These are phyloP conservation scores for Tetracladium marchalianum DNA, from an alignment of 495 filamentous ascomycete species.

Conservation along the genomic window DNA sequence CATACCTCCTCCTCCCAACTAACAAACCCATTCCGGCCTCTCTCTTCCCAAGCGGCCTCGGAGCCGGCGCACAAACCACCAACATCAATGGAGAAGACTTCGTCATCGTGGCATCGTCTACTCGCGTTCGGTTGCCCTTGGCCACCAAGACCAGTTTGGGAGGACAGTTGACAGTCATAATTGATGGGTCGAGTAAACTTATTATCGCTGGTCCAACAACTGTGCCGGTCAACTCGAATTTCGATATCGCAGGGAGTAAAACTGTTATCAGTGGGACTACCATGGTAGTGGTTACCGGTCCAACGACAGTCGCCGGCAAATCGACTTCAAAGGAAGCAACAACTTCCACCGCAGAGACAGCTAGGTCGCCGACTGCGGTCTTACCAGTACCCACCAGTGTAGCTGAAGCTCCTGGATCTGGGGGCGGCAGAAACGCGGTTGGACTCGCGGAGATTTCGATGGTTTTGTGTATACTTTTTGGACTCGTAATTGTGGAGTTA, in stretches of 20 bases:
- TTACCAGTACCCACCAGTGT: too few relatives aligned
- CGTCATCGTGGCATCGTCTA: conserved; percentile 4
- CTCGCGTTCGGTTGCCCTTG: background rate
- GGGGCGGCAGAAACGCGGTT: too few relatives aligned
- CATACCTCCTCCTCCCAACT: conserved; percentile 3
- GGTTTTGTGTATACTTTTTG: too few relatives aligned
- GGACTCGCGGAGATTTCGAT: too few relatives aligned
- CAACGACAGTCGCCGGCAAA: conserved; percentile 3
- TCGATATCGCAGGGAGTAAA: conserved; percentile 7
- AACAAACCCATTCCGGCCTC: conserved; percentile 6
- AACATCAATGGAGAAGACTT: conserved; percentile 4
- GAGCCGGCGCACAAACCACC: conserved; percentile 1
- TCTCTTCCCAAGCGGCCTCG: background rate
- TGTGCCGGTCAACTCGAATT: conserved; percentile 2
- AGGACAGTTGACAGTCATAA: conserved; percentile 8
- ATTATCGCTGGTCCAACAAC: conserved; percentile 12
- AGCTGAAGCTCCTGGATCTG: too few relatives aligned
- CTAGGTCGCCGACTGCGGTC: too few relatives aligned
- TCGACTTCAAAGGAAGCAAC: too few relatives aligned
- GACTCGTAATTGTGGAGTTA: too few relatives aligned
- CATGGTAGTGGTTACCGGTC: conserved; percentile 7
- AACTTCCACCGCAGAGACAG: too few relatives aligned
- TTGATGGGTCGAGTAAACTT: conserved; percentile 8
- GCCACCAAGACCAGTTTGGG: background rate
- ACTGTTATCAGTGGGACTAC: conserved; percentile 15